Base-by-base conservation (phyloP, 1,284 basidiomycete species). In the Lignosus rhinocerotis region DNA sequence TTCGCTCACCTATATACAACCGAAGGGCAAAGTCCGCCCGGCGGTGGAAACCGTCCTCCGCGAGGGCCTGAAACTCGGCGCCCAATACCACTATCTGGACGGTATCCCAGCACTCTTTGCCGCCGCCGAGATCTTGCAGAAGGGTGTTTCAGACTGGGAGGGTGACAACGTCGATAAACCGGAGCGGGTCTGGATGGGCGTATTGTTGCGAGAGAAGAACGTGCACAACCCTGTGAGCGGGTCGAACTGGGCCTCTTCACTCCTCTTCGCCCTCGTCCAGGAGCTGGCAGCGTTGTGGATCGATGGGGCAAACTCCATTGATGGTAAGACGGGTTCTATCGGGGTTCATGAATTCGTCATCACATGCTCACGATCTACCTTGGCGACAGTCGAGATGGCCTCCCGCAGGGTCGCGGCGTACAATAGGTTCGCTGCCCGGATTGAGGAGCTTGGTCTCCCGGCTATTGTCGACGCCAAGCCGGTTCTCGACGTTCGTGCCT, bases 1-100 rank as follows among this genome's bases (percentile, higher is more conserved):
- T 17, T 76, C 75, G 5, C 72, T 88, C 31, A 84, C 77, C 2
- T 91, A 90, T 67, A 70, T 67, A 25, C 85, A 90, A 56, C 80
- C 80, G 67, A 94, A 92, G 69, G 77, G 78, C 14, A 92, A 85
- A 68, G 67, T 70, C 0, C 75, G 82, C 1, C 78, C 81, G 3
- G 83, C 86, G 0, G 80, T 87, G 1, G 85, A 90, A 52, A 82
- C 83, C n/a, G 85, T 89, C 34, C 82, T 96, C 42, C 81, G 89
- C 42, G 92, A 96, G 55, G 90, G 89, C 7, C 73, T 96, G 59
- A 96, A 94, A 76, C 80, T 94, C 30, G 93, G 93, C 9, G 81
- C 83, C 25, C 91, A 93, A 62, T 85, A 89, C 59, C 88, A 93
- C 64, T 92, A 86, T 64, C 72, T 88, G 6, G 85, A 89, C 65